phyloP scores from a whole-genome alignment of 257 asterid genomes.

The Ilex asprella region DNA sequence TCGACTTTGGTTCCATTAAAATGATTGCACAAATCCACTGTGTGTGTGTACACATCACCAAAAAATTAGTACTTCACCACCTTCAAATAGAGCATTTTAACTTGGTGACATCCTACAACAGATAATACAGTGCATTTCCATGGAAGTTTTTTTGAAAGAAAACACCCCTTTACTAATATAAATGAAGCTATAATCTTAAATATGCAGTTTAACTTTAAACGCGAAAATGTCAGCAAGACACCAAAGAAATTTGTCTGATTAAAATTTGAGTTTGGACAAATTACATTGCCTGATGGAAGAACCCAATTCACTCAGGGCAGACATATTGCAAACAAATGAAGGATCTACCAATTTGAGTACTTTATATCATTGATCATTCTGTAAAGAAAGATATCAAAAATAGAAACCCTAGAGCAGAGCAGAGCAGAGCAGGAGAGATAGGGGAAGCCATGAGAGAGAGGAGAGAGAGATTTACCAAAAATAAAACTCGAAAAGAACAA shows the following conservation, averaged over 20 bases:
- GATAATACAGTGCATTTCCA: too few species aligned
- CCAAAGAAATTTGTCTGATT: too few species aligned
- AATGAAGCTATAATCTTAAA: too few species aligned
- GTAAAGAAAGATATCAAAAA: background rate
- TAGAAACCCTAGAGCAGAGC: background rate
- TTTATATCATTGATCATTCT: background rate
- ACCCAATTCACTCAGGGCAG: background rate
- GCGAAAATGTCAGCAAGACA: too few species aligned
- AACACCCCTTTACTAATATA: too few species aligned
- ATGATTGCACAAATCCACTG: background rate
- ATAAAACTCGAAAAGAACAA: too few species aligned
- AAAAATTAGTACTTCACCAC: background rate
- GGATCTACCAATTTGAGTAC: background rate
- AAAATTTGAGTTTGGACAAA: too few species aligned
- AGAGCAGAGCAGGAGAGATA: background rate
- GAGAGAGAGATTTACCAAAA: background rate
- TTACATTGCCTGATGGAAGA: background rate
- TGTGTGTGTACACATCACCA: background rate
- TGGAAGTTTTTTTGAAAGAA: too few species aligned
- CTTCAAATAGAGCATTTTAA: background rate
- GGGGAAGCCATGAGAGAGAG: background rate
- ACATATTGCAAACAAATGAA: background rate
- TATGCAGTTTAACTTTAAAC: too few species aligned
- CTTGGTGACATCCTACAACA: too few species aligned
- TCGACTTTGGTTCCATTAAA: too few species aligned